A percentile compares a stretch with the other conserved stretches of the same genome.
phyloP scores from a whole-genome alignment of 345 rosid species.

The Citrus unshiu region DNA sequence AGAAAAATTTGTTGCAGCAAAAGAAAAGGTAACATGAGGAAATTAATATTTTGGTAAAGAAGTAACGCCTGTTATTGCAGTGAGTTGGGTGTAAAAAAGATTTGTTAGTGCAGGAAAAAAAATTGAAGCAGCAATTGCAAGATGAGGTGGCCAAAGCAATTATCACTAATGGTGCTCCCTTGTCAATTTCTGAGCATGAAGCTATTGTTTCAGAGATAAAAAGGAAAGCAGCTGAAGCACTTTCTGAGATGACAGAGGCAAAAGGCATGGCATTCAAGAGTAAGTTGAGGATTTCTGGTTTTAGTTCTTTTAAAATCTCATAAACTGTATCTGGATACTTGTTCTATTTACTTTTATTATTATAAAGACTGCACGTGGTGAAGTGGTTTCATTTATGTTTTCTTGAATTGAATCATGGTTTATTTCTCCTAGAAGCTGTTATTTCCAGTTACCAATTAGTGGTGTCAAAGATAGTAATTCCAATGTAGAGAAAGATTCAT shows the following conservation, averaged over 20 bases:
- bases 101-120: constrained; percentile 49
- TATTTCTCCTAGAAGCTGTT: not conserved
- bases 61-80: not conserved
- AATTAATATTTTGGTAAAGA: not conserved
- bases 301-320: not conserved
- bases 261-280: constrained; percentile 35
- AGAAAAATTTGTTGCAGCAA: constrained; percentile 48
- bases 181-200: constrained; percentile 43
- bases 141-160: constrained; percentile 59
- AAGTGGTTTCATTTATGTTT: not conserved
- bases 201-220: constrained; percentile 44
- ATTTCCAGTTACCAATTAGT: not conserved
- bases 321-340: not conserved
- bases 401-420: not conserved
- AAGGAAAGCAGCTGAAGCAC: constrained; percentile 48
- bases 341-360: not conserved
- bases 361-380: not conserved
- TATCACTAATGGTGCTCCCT: constrained; percentile 41
- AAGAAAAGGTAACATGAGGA: constrained; percentile 46
- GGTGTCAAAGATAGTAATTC: not conserved
- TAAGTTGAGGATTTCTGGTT: constrained; percentile 23
- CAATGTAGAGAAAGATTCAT: not conserved
- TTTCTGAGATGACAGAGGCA: constrained; percentile 43
- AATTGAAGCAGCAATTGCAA: constrained; percentile 44
- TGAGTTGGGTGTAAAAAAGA: not conserved